Conservation (phyloP, 495 filamentous ascomycete species). For the Monascus purpureus region DNA sequence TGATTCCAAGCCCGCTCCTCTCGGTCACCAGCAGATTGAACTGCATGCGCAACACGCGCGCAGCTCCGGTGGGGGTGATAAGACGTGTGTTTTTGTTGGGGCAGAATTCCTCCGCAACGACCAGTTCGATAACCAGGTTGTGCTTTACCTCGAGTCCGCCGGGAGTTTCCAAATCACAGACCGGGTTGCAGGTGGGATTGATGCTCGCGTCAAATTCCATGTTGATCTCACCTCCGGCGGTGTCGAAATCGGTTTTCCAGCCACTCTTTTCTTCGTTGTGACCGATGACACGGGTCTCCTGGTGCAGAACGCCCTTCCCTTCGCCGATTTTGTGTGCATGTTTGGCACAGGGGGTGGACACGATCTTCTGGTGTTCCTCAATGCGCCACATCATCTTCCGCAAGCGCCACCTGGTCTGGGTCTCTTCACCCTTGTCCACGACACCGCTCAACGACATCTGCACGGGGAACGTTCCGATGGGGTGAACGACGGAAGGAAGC, state of each 20-base stretch:
- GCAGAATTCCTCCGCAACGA: slow-evolving; percentile 84
- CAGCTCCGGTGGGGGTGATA: slow-evolving; percentile 76
- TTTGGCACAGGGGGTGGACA: slow-evolving; percentile 68
- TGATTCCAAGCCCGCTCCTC: slow-evolving; percentile 75
- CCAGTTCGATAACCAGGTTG: slow-evolving; percentile 80
- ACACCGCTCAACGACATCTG: slow-evolving; percentile 70
- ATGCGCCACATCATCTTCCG: slow-evolving; percentile 87
- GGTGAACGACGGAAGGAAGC: slow-evolving; percentile 71
- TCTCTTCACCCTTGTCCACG: slow-evolving; percentile 45
- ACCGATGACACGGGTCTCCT: slow-evolving; percentile 62
- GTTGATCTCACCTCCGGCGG: slow-evolving; percentile 57
- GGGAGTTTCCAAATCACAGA: slow-evolving; percentile 70
- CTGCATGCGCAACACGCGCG: slow-evolving; percentile 85
- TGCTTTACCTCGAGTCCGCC: slow-evolving; percentile 70
- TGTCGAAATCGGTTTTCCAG: slow-evolving; percentile 92
- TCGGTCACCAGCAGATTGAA: slow-evolving; percentile 73
- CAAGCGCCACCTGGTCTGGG: slow-evolving; percentile 68
- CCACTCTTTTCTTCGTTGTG: slow-evolving; percentile 62
- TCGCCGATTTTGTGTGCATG: slow-evolving; percentile 61
- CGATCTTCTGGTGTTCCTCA: slow-evolving; percentile 67
- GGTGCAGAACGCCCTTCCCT: slow-evolving; percentile 63
- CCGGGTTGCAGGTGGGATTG: slow-evolving; percentile 42
- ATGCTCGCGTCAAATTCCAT: slow-evolving; percentile 68
- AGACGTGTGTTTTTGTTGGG: slow-evolving; percentile 53
- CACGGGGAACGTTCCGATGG: slow-evolving; percentile 70